Base-by-base conservation (phyloP, 2,329 filamentous ascomycete species). In the Lizonia empirigonia region DNA sequence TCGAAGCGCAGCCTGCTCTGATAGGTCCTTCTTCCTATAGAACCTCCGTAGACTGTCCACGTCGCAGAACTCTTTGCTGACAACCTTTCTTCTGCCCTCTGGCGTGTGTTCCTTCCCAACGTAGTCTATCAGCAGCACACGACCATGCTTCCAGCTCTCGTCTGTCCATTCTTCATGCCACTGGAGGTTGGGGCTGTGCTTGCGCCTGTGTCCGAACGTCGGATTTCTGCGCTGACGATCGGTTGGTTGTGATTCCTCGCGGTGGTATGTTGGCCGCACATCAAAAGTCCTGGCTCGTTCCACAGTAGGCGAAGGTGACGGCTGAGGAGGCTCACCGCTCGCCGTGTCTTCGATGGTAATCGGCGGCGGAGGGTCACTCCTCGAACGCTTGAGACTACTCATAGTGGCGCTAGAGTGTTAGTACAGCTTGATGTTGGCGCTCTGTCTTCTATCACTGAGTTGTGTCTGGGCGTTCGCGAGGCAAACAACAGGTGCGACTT, bases 61-160 rank as follows among this genome's bases (percentile, higher is more conserved):
- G 33, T 76, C 68, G 53, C 71, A 68, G 37, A 82, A 78, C 53
- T 82, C 80, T 50, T 79, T 76, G 1, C 79, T 77, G 9, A 74
- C 64, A 20, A 81, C 76, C 55, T 77, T 77, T 37, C 75, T 69
- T 46, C 73, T 69, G 29, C 70, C 72, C 27, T 67, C 62, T 15
- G 65, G 65, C n/a, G 63, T 69, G 42, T 74, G 69, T 19, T 76
- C 73, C 55, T 59, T 67, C 7, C 60, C 63, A 24, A 80, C 69
- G 61, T 80, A 82, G 62, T 82, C 79, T 33, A 82, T 77, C 47
- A 82, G 71, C 53, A 82, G 65, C 5, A 82, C 77, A 27, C 80
- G 74, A 10, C 79, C 78, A 18, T 72, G 59, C 20, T 62, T 62
- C 69, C 70, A 75, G 44, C 63, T 70, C 19, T 71, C 59, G 23